Base-by-base conservation (phyloP, 2,329 filamentous ascomycete species). In the Paraphaeosphaeria minitans region DNA sequence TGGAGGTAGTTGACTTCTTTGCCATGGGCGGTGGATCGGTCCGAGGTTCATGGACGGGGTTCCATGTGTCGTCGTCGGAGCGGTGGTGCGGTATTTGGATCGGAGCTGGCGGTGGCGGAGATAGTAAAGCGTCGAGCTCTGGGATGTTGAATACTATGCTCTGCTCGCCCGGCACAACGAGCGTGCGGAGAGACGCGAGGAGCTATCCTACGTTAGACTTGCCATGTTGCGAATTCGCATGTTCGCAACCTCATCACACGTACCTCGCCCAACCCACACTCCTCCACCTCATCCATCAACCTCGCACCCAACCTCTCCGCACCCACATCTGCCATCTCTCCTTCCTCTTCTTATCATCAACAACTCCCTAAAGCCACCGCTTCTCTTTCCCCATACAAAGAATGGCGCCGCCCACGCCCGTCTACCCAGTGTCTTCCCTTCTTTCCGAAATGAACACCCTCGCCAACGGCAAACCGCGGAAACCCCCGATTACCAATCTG, bases 351-450 rank as follows among this genome's bases (percentile, higher is more conserved):
- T 41, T 53, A 39, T n/a, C 59, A 29, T 27, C 56, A 45, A 57
- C 50, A 41, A 49, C 56, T 29, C 46, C 47, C 16, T 39, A 22
- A n/a, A n/a, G 24, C 21, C 55, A 33, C 41, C 43, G 55, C 55
- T n/a, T 53, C 31, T n/a, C n/a, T 51, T 35, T 33, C 37, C n/a
- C 27, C 45, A 42, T 48, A 1, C 42, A 39, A 19, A 14, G 33
- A 60, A 88, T 88, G 85, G 79, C 85, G 10, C 85, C 86, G 33
- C 80, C 83, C 31, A 75, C 83, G 55, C 80, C 82, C 61, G 69
- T 81, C 42, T 85, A 88, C 75, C 78, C 81, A 59, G 77, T 83
- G 49, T 79, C 79, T 53, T 73, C 80, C 19, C 82, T 89, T 53
- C 75, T 80, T 33, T 66, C 79, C 16, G 79, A 80, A 62, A 74